Evolutionary conservation across 2,329 filamentous ascomycete species (phyloP).

Genomic region (Aspergillus sp.): DNA sequence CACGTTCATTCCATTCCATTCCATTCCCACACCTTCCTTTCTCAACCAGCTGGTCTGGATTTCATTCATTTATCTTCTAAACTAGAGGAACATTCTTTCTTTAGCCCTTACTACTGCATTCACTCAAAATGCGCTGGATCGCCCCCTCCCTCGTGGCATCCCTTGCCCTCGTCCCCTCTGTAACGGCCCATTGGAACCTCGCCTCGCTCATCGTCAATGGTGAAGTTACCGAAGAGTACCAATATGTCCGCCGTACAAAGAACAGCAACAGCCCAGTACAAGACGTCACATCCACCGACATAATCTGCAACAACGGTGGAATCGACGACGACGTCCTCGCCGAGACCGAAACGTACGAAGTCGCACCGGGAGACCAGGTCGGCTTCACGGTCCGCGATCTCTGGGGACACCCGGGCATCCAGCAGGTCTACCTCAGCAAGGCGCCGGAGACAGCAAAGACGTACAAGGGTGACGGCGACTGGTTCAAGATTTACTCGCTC

Average conservation of each 20-base stretch:
- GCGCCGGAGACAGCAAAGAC: constrained; percentile 1
- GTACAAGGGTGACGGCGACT: constrained; percentile 12
- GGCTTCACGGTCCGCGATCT: constrained; percentile 12
- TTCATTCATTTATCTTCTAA: background rate
- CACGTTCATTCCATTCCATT: background rate
- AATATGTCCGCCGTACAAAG: constrained; percentile 16
- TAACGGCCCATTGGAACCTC: constrained; percentile 13
- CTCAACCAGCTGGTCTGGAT: background rate
- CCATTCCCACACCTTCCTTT: background rate
- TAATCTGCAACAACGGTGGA: constrained; percentile 13
- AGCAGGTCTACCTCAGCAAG: constrained; percentile 14
- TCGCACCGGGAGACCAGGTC: constrained; percentile 10
- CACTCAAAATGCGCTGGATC: background rate
- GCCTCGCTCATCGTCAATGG: constrained; percentile 14
- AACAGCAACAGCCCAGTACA: constrained; percentile 14
- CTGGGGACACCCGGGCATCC: constrained; percentile 7
- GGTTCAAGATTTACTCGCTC: constrained; percentile 13
- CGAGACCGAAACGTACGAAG: constrained; percentile 3
- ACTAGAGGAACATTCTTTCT: background rate
- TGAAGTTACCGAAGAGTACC: constrained; percentile 11
- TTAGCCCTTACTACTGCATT: background rate
- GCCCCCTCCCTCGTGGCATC: background rate
- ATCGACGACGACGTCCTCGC: constrained; percentile 12
- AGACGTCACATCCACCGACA: constrained; percentile 8
- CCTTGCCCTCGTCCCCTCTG: background rate